A percentile compares a stretch with the other conserved stretches of the same genome.
phyloP scores from a whole-genome alignment of 2,329 filamentous ascomycete genomes.

The Fusarium subglutinans region DNA sequence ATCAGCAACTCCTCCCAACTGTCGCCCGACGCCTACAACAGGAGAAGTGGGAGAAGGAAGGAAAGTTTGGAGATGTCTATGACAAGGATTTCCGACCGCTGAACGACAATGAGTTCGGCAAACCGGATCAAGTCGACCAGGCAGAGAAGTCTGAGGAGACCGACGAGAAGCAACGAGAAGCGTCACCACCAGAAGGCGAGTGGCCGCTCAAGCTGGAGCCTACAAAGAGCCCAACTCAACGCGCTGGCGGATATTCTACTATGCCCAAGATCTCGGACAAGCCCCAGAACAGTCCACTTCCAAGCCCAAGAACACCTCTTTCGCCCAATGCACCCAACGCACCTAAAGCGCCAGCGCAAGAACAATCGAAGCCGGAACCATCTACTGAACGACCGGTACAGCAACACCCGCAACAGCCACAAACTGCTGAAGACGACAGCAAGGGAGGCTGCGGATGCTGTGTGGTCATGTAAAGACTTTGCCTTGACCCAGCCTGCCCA shows the following conservation, averaged over 20 bases:
- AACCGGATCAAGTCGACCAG: conserved; percentile 59
- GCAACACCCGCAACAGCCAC: conserved; percentile 17
- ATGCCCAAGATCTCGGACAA: conserved; percentile 66
- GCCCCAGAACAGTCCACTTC: conserved; percentile 47
- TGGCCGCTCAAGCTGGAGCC: conserved; percentile 67
- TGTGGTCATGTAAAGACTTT: conserved; percentile 56
- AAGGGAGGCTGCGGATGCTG: conserved; percentile 62
- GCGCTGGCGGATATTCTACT: conserved; percentile 65
- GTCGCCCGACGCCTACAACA: conserved; percentile 91
- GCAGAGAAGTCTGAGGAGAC: conserved; percentile 39
- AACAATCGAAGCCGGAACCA: conserved; percentile 29
- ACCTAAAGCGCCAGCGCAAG: conserved; percentile 35
- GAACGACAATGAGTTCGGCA: conserved; percentile 69
- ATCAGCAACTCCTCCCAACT: conserved; percentile 94
- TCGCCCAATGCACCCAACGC: conserved; percentile 50
- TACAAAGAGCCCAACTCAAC: conserved; percentile 57
- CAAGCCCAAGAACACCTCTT: conserved; percentile 57
- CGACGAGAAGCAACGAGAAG: conserved; percentile 27
- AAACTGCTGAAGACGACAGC: conserved; percentile 45
- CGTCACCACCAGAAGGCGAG: conserved; percentile 50
- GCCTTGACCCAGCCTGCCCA: not conserved
- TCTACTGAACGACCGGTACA: conserved; percentile 20
- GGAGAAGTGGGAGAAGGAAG: conserved; percentile 94
- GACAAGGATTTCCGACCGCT: conserved; percentile 88
- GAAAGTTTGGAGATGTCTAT: conserved; percentile 84